phyloP scores from a whole-genome alignment of 192 early-diverging fungal genomes.

The Backusella liffmaniae region DNA sequence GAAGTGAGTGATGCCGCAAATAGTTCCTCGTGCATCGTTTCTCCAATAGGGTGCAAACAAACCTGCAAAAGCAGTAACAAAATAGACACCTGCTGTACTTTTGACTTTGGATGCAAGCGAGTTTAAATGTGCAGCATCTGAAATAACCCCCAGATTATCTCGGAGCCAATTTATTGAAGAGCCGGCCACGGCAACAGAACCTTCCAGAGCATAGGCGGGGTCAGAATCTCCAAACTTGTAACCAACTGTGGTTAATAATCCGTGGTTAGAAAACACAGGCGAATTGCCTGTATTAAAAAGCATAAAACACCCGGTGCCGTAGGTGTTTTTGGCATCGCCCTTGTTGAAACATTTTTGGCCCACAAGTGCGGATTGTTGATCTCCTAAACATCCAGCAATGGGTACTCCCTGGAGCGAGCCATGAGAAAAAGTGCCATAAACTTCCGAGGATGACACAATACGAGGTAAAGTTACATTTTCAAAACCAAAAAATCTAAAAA shows the following conservation, averaged over 20 bases:
- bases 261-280: constrained; percentile 75
- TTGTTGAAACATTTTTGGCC: constrained; percentile 86
- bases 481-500: constrained; percentile 29
- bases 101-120: constrained; percentile 63
- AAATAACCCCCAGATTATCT: constrained; percentile 77
- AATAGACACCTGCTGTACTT: constrained; percentile 87
- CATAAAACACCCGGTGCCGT: constrained; percentile 96
- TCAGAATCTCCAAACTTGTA: constrained; percentile 80
- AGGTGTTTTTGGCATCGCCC: constrained; percentile 93
- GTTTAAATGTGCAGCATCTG: constrained; percentile 69
- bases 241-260: constrained; percentile 86
- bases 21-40: constrained; percentile 81
- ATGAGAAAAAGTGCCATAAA: constrained; percentile 65
- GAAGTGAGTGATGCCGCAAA: constrained; percentile 86
- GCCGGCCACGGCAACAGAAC: constrained; percentile 87
- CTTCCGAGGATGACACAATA: constrained; percentile 79
- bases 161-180: constrained; percentile 89
- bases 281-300: constrained; percentile 85
- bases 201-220: constrained; percentile 86
- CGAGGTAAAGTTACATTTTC: constrained; percentile 69
- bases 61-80: constrained; percentile 92
- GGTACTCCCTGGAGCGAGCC: constrained; percentile 72
- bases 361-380: constrained; percentile 93
- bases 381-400: constrained; percentile 85
- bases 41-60: constrained; percentile 96